phyloP scores from a whole-genome alignment of 495 filamentous ascomycete species.

The Podospora appendiculata region DNA sequence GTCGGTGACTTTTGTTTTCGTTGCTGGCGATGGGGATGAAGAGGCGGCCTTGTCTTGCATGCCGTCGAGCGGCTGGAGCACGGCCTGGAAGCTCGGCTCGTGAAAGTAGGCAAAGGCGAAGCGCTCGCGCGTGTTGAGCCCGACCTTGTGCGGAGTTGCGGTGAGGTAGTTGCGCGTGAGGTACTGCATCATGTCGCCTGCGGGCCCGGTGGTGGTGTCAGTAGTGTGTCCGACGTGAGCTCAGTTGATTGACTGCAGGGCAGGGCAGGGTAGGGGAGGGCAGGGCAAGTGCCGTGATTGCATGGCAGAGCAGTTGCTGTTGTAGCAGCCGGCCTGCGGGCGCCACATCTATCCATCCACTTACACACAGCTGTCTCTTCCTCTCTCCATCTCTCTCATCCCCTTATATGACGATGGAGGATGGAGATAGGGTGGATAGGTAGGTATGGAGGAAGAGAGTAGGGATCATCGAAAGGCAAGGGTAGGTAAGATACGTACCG shows the following conservation, averaged over 20 bases:
- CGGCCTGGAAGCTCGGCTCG: conserved; percentile 37
- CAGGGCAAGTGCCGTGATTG: too few species aligned
- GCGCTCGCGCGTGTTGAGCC: conserved; percentile 34
- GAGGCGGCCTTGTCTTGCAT: too few species aligned
- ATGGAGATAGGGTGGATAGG: too few species aligned
- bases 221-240: neutral
- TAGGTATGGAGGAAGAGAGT: too few species aligned
- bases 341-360: too few species aligned
- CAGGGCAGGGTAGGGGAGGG: too few species aligned
- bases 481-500: conserved; percentile 25
- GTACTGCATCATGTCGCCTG: conserved; percentile 43
- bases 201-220: neutral
- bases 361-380: too few species aligned
- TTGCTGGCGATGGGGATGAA: neutral
- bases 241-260: too few species aligned
- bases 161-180: conserved; percentile 30
- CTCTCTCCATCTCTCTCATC: neutral
- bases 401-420: neutral
- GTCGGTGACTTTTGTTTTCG: neutral
- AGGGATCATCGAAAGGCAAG: neutral
- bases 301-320: neutral
- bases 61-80: conserved; percentile 26
- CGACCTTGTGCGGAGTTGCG: conserved; percentile 40
- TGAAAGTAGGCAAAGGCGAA: conserved; percentile 40
- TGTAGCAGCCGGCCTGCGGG: too few species aligned